Base-by-base conservation (phyloP, 2,329 filamentous ascomycete species). In the Fusarium piperis region DNA sequence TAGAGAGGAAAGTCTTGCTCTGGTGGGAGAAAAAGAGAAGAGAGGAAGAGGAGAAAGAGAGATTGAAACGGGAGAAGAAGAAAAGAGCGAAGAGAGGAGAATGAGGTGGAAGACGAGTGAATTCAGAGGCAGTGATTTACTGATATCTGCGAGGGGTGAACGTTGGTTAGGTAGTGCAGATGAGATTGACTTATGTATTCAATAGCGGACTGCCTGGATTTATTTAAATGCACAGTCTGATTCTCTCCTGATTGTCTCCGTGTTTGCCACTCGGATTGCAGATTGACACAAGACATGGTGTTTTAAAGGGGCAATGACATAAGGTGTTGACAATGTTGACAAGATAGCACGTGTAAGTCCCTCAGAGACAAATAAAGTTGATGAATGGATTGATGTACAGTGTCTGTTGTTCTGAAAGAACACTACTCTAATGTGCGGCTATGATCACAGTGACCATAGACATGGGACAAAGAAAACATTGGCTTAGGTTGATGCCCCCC, bases 221-320 rank as follows among this genome's bases (percentile, higher is more conserved):
- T 13, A 20, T 3, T 11, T 2, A 28, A 28, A n/a, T 5, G 12
- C 3, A 2, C 4, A 0, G 8, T 26, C 23, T 44, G 2, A 6
- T 44, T 44, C 13, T 15, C 10, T 2, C 6, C 6, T 41, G 20
- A 3, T 23, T 13, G 11, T 1, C 1, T 41, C 20, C 11, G 11
- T 35, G 13, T 23, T 1, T 41, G 18, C 20, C 3, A 18, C 11
- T 5, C 3, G 23, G 23, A 44, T 15, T 15, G 12, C 4, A 23
- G 13, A 15, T 44, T 5, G 39, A 44, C 6, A 5, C 1, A 18
- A 16, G 26, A 18, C 16, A 9, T 30, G 2, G 26, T 2, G 16
- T 3, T 7, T 2, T 51, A 5, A 30, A 51, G 44, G 11, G 26
- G 26, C 2, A 5, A 9, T 9, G 3, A 6, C 11, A 51, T 18